Percentiles rank a stretch among this genome's conserved stretches.
phyloP scores from a whole-genome alignment of 768 basidiomycete species.

The Boletus pseudopeckii region DNA sequence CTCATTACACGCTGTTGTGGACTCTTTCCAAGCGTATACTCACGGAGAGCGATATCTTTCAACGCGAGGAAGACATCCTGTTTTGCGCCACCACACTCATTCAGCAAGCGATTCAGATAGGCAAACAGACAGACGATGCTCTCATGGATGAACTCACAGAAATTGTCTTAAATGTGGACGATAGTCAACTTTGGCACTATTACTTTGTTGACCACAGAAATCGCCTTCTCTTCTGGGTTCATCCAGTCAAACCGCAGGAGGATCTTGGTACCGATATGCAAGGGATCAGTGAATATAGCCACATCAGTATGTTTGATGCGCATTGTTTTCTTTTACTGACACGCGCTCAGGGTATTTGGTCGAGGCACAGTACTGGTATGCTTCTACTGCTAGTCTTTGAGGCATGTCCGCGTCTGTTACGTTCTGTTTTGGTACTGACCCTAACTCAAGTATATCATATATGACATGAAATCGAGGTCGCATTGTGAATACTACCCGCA shows the following conservation, averaged over 20 bases:
- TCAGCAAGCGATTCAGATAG: not conserved
- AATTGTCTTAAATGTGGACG: conserved; percentile 10
- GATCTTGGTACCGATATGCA: conserved; percentile 1
- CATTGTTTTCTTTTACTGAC: not conserved
- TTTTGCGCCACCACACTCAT: conserved; percentile 5
- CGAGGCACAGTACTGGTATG: conserved; percentile 15
- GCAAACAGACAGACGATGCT: not conserved
- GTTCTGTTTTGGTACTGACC: not conserved
- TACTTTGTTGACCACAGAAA: conserved; percentile 17
- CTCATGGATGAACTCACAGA: conserved; percentile 6
- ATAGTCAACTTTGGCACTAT: conserved; percentile 1
- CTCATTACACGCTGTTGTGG: not conserved
- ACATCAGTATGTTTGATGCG: conserved; percentile 9
- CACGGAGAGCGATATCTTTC: conserved; percentile 10
- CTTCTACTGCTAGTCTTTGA: not conserved
- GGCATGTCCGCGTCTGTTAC: not conserved
- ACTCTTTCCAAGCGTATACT: not conserved
- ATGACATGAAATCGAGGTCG: conserved; percentile 11
- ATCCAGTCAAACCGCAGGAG: not conserved
- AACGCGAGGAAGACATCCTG: not conserved
- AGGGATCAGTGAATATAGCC: not conserved
- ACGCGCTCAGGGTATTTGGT: conserved; percentile 8
- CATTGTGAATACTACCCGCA: conserved; percentile 18
- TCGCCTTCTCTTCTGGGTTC: conserved; percentile 18
- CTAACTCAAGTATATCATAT: not conserved